Percentiles rank a stretch among this genome's conserved stretches.
These are phyloP conservation scores for Leccinum rimulosum DNA, from an alignment of 768 basidiomycete genomes.

Conservation along the genomic window DNA sequence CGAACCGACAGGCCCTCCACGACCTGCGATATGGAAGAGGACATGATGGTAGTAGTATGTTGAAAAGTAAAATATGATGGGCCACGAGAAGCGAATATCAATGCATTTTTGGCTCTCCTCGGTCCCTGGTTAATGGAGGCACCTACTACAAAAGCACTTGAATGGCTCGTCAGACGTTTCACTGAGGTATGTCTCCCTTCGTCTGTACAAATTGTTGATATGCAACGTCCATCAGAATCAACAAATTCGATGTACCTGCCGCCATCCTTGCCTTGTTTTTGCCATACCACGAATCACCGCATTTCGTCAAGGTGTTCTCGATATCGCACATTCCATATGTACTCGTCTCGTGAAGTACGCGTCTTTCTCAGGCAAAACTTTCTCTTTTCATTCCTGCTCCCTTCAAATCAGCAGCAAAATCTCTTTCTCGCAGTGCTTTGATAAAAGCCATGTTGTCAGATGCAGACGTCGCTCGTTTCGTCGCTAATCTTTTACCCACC, in stretches of 20 bases:
- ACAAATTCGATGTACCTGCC: slow-evolving; percentile 88
- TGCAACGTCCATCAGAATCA: slow-evolving; percentile 51
- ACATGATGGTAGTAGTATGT: too few species aligned
- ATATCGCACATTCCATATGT: slow-evolving; percentile 77
- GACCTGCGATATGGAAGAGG: too few species aligned
- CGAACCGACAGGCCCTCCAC: too few species aligned
- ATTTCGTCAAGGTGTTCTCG: slow-evolving; percentile 90
- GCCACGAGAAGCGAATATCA: too few species aligned
- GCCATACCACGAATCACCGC: slow-evolving; percentile 92
- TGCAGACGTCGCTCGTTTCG: slow-evolving; percentile 68
- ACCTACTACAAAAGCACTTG: slow-evolving; percentile 79
- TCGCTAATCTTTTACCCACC: slow-evolving; percentile 60
- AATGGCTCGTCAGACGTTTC: slow-evolving; percentile 94
- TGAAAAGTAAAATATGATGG: too few species aligned
- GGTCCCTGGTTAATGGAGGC: slow-evolving; percentile 75
- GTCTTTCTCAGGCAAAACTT: slow-evolving; percentile 50
- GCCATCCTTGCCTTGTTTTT: slow-evolving; percentile 77
- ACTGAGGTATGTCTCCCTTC: slow-evolving; percentile 56
- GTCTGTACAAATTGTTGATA: neutral
- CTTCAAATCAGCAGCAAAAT: slow-evolving; percentile 74
- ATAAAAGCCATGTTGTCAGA: slow-evolving; percentile 76
- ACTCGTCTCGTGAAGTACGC: neutral
- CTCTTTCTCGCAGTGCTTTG: slow-evolving; percentile 68
- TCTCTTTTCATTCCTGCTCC: slow-evolving; percentile 68
- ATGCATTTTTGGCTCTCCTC: too few species aligned